phyloP scores from a whole-genome alignment of 1,284 basidiomycete genomes.

The Athelia psychrophila region DNA sequence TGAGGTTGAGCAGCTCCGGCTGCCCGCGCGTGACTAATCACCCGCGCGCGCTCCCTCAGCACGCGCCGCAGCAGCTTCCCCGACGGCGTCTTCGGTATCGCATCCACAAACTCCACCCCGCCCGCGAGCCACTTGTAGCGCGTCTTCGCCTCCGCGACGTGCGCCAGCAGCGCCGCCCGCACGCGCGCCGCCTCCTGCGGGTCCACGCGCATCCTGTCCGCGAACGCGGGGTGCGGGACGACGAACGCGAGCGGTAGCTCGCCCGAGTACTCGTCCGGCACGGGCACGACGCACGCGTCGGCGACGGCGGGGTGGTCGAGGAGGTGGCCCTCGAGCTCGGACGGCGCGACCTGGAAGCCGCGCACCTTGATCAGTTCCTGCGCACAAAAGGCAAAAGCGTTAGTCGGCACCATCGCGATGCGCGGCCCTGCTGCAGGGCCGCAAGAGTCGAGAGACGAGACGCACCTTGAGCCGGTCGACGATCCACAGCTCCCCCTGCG shows the following conservation, averaged over 20 bases:
- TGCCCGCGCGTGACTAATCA: background rate
- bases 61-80: conserved; percentile 33
- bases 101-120: conserved; percentile 36
- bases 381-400: background rate
- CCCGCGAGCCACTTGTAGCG: conserved; percentile 40
- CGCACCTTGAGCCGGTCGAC: conserved; percentile 63
- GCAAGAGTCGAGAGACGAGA: conserved; percentile 11
- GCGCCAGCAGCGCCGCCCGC: conserved; percentile 1
- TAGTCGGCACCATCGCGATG: background rate
- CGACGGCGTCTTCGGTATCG: conserved; percentile 37
- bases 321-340: conserved; percentile 74
- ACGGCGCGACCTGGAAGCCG: conserved; percentile 46
- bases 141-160: conserved; percentile 21
- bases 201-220: conserved; percentile 21
- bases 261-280: conserved; percentile 73
- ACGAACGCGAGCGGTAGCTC: conserved; percentile 70
- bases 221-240: conserved; percentile 43
- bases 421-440: conserved; percentile 8
- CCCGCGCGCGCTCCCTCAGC: conserved; percentile 22
- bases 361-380: conserved; percentile 59
- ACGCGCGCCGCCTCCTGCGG: background rate
- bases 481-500: conserved; percentile 54
- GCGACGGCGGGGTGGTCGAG: conserved; percentile 57
- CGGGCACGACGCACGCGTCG: conserved; percentile 66
- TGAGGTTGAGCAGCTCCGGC: background rate